Evolutionary conservation across 345 rosid species (phyloP), one percentile per base, ranked within the genome.

Genomic region (Garcia nutans): DNA sequence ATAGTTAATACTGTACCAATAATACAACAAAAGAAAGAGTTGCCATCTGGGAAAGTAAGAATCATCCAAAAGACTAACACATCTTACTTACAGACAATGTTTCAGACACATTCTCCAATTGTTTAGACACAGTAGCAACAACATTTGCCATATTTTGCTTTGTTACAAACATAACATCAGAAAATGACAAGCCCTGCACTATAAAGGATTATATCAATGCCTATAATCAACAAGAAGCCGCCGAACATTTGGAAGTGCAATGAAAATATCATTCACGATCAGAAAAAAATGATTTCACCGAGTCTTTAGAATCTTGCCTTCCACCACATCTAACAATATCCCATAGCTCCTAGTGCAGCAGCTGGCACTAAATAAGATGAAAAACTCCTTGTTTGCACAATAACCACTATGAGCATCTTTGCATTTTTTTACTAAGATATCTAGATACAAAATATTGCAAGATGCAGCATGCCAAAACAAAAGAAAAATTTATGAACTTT

Each of bases 261-360:
- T 20, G 77, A 24, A 5, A 22, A 73, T 28, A 66, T 71, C 70
- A 59, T 47, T 23, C 54, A 12, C 50, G 1, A 16, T 11, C 23
- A 71, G 41, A 33, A 58, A 41, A 71, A 49, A 28, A 15, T 45
- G n/a, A 37, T 75, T 74, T 13, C 47, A 45, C 59, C 49, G 47
- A 68, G 74, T 73, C 69, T 59, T 0, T 28, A 61, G 70, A 81
- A 77, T 42, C 80, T 77, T 73, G 86, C 99, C 97, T 91, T 92
- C 99, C 97, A 95, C 97, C 93, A 89, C 97, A 92, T 90, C 82
- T 91, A 92, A 83, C 96, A 89, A 84, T 92, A 95, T 58, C 97
- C 97, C 93, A 95, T 84, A 73, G 95, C 97, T 84, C 99, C 97
- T 74, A 95, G 73, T 2, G 96, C 98, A 26, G 97, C 95, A 68